Conservation (phyloP, 2,329 filamentous ascomycete genomes). For the Cercospora nicotianae region DNA sequence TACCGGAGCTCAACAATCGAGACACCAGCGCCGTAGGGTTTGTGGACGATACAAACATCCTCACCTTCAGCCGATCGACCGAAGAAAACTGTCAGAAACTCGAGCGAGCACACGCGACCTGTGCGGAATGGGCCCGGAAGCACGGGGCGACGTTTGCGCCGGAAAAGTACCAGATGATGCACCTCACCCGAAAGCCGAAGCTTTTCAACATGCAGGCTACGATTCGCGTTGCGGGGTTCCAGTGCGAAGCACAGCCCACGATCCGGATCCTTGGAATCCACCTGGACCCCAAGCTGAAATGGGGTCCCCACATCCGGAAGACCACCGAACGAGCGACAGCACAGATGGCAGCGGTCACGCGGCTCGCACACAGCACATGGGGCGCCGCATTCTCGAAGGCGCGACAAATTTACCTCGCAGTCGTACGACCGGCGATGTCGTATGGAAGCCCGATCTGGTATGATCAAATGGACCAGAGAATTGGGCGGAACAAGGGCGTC, state of each 20-base stretch:
- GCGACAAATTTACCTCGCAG: no score
- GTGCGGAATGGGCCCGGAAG: constrained; percentile 1
- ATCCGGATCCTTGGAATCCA: constrained; percentile 1
- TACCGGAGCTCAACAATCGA: no score
- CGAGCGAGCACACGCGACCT: constrained; percentile 7
- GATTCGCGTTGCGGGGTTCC: not conserved
- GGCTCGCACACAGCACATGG: no score
- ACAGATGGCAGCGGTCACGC: constrained; percentile 5
- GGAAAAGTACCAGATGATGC: constrained; percentile 16
- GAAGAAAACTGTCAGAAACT: constrained; percentile 10
- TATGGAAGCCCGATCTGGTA: no score
- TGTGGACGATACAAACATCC: no score
- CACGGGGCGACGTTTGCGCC: constrained; percentile 12
- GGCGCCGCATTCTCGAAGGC: no score
- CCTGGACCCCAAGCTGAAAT: not conserved
- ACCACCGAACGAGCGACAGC: constrained; percentile 1
- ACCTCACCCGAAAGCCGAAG: not conserved
- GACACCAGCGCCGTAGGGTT: no score
- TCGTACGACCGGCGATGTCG: no score
- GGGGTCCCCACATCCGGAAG: constrained; percentile 4
- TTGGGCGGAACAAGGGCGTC: no score
- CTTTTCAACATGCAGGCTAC: constrained; percentile 13
- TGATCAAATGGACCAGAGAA: no score
- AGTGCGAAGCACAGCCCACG: not conserved
- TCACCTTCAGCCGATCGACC: not conserved